Base-by-base conservation (phyloP, 192 early-diverging fungal species). In the Mycoemilia scoparia region DNA sequence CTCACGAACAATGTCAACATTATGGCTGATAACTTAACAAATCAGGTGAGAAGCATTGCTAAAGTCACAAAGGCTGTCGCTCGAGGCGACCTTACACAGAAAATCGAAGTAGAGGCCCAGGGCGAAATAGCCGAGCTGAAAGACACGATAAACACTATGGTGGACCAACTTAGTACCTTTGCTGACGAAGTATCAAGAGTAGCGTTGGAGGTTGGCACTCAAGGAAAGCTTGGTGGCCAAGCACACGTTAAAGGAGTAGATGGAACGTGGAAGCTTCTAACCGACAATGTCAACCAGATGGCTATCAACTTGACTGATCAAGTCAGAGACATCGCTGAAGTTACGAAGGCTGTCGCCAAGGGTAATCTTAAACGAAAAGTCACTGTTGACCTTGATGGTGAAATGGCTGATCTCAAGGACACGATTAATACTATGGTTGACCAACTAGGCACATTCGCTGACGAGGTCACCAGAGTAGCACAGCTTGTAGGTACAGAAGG, bases 401-500 rank as follows among this genome's bases (percentile, higher is more conserved):
- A 69, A 35, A 69, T 69, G 29, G 21, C 36, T 3, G 54, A 63
- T 7, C 32, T 69, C 15, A 69, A 69, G 19, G 33, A 50, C 18
- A 66, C 41, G 4, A 54, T 69, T 21, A 69, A 69, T 24, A 37
- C 41, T 7, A 51, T 69, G 45, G 66, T 69, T 10, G 57, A 65
- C 33, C 66, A 70, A 35, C 49, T 77, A n/a, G 39, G 53, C 24
- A 51, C 42, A 15, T 57, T 72, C 34, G 57, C 64, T 14, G 35
- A 54, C 15, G 67, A 76, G 49, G 59, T 76, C 10, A 75, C 63
- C 24, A 51, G 67, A 37, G 74, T 77, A 8, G 69, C 74, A 23
- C 64, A 67, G 4, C 64, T 71, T 32, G 65, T 65, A 3, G 73
- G 66, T n/a, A 65, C 71, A 20, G 69, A 77, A 50, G 74, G 77